phyloP scores from a whole-genome alignment of 805 yeast genomes.

The Cyberlindnera meyerae region DNA sequence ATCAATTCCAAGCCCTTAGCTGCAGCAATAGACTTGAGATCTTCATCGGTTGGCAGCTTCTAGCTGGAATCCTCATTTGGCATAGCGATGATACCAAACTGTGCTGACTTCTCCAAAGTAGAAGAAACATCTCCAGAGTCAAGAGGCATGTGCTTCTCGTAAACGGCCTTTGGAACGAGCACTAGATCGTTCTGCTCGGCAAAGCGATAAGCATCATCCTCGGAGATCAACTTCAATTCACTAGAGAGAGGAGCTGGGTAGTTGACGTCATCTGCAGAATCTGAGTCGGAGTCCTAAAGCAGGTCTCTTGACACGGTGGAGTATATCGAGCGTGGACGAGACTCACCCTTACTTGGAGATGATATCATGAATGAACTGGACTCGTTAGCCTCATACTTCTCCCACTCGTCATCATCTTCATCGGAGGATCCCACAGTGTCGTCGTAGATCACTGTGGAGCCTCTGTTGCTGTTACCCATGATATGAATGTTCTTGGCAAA shows the following conservation, averaged over 20 bases:
- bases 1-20: slow-evolving; percentile 5
- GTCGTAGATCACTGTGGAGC: slow-evolving; percentile 21
- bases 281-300: slow-evolving; percentile 24
- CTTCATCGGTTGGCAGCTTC: slow-evolving; percentile 18
- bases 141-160: slow-evolving; percentile 1
- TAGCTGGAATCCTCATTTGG: slow-evolving; percentile 6
- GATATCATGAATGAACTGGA: slow-evolving; percentile 14
- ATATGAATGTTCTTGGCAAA: slow-evolving; percentile 15
- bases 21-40: slow-evolving; percentile 2
- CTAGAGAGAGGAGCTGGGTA: slow-evolving; percentile 20
- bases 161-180: slow-evolving; percentile 24
- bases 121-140: slow-evolving; percentile 4
- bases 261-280: slow-evolving; percentile 21
- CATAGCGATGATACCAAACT: slow-evolving; percentile 6
- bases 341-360: slow-evolving; percentile 15
- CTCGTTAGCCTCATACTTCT: slow-evolving; percentile 25
- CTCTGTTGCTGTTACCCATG: slow-evolving; percentile 22
- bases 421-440: slow-evolving; percentile 19
- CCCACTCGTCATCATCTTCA: slow-evolving; percentile 26
- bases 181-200: slow-evolving; percentile 28
- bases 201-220: slow-evolving; percentile 27
- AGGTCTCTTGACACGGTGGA: slow-evolving; percentile 12
- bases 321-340: slow-evolving; percentile 15
- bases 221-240: slow-evolving; percentile 19
- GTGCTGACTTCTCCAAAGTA: slow-evolving; percentile 17